phyloP scores from a whole-genome alignment of 225 moss, liverwort and hornwort genomes.

The Bryoerythrophyllum caledonicum region DNA sequence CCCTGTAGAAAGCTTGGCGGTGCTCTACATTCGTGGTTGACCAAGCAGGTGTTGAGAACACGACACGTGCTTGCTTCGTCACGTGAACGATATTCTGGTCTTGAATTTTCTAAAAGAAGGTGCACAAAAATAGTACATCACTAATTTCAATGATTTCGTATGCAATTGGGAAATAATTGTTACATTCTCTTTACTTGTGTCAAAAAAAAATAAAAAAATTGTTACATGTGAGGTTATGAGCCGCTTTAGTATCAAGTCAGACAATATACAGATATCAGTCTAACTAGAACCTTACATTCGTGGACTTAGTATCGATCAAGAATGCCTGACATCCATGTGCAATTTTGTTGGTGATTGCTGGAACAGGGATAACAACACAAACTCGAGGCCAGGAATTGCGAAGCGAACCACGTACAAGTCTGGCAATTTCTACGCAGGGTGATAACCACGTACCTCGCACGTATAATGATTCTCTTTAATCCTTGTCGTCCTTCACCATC shows the following conservation, averaged over 20 bases:
- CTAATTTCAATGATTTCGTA: neutral
- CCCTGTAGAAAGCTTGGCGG: constrained; percentile 11
- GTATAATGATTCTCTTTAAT: neutral
- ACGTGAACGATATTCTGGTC: neutral
- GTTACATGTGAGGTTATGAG: neutral
- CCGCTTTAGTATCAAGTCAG: neutral
- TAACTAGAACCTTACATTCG: constrained; percentile 15
- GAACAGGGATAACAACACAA: neutral
- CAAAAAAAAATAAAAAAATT: too few relatives aligned
- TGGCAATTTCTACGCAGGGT: neutral
- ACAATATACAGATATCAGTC: neutral
- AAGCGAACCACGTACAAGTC: neutral
- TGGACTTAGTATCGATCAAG: neutral
- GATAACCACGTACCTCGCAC: neutral
- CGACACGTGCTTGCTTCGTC: neutral
- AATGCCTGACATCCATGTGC: neutral
- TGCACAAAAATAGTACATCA: neutral
- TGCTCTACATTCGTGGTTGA: constrained; percentile 10
- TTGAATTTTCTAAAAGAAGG: neutral
- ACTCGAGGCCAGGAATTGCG: neutral
- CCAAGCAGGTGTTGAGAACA: neutral
- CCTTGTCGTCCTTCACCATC: neutral
- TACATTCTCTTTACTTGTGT: too few relatives aligned
- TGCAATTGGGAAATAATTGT: neutral
- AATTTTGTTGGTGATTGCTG: neutral